A percentile compares a stretch with the other conserved stretches of the same genome.
Conservation (phyloP, 2,329 filamentous ascomycete species). For the Pseudogymnoascus sp. region DNA sequence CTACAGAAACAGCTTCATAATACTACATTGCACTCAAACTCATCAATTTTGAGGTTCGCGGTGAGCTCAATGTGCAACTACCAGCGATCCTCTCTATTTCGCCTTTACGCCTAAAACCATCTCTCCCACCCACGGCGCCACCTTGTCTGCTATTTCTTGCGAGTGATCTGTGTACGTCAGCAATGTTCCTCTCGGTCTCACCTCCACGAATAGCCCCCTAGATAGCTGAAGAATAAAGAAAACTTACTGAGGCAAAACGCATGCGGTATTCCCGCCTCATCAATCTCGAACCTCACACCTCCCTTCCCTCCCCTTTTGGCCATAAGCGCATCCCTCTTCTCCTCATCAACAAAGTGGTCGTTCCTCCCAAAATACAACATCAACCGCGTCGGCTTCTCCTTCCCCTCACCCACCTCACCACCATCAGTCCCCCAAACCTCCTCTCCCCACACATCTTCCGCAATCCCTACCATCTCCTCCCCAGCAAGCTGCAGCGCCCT, state of each 20-base stretch:
- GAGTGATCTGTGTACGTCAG: slow-evolving; percentile 35
- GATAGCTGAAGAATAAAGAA: not conserved
- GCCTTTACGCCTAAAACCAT: slow-evolving; percentile 15
- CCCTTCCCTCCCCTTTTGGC: slow-evolving; percentile 28
- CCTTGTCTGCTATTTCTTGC: slow-evolving; percentile 42
- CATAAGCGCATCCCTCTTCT: slow-evolving; percentile 50
- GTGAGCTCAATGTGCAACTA: not conserved
- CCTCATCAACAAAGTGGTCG: slow-evolving; percentile 56
- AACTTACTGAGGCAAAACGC: slow-evolving; percentile 51
- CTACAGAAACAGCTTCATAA: not conserved
- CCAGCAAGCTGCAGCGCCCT: slow-evolving; percentile 52
- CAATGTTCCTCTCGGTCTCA: not conserved
- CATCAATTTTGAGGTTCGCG: not conserved
- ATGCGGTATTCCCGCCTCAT: slow-evolving; percentile 50
- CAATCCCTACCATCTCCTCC: slow-evolving; percentile 53
- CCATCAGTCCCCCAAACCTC: slow-evolving; percentile 47
- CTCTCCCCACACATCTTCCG: slow-evolving; percentile 51
- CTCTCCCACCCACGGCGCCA: slow-evolving; percentile 30
- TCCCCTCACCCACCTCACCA: slow-evolving; percentile 12
- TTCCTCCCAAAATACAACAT: slow-evolving; percentile 11
- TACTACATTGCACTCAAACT: not conserved
- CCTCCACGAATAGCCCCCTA: not conserved
- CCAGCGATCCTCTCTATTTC: not conserved
- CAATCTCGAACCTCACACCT: slow-evolving; percentile 35
- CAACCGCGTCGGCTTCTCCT: not conserved